Conservation (phyloP, 352 stramenopile species). For the Phytopythium kandeliae region DNA sequence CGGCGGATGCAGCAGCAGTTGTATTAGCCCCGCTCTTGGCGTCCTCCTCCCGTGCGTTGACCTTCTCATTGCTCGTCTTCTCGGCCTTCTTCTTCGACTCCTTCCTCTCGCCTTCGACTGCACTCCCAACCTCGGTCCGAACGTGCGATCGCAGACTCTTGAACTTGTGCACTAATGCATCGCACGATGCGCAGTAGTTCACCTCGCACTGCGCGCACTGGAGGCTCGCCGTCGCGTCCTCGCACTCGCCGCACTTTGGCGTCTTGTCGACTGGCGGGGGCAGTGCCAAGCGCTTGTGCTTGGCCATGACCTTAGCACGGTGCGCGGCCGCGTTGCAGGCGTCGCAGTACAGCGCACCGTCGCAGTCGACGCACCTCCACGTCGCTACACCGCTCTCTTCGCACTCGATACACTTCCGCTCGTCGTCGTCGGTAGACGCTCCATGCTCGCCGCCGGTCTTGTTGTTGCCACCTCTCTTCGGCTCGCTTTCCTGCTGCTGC, state of each 20-base stretch:
- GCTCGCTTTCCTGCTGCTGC: background rate
- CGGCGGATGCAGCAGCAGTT: background rate
- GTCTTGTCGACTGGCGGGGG: slow-evolving; percentile 10
- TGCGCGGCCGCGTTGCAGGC: slow-evolving; percentile 52
- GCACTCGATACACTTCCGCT: slow-evolving; percentile 58
- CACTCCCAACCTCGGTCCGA: slow-evolving; percentile 13
- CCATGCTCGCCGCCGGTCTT: slow-evolving; percentile 6
- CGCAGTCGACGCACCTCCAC: slow-evolving; percentile 54
- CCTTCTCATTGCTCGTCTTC: slow-evolving; percentile 38
- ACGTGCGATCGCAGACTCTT: slow-evolving; percentile 58
- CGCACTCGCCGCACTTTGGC: slow-evolving; percentile 25
- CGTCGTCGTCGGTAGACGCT: slow-evolving; percentile 3
- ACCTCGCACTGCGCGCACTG: slow-evolving; percentile 55
- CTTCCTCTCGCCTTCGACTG: slow-evolving; percentile 6
- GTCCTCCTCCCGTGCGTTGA: background rate
- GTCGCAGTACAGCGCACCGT: slow-evolving; percentile 60
- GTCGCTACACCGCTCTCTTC: slow-evolving; percentile 33
- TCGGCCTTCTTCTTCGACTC: slow-evolving; percentile 11
- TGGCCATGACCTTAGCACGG: slow-evolving; percentile 52
- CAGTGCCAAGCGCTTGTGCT: slow-evolving; percentile 32
- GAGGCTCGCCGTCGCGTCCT: slow-evolving; percentile 27
- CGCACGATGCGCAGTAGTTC: slow-evolving; percentile 44
- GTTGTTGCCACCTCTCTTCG: slow-evolving; percentile 5
- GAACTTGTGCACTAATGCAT: slow-evolving; percentile 64
- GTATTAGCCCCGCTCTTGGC: too few species aligned